Conservation (phyloP, 441 rosid species). For the Arabidopsis hybrid region DNA sequence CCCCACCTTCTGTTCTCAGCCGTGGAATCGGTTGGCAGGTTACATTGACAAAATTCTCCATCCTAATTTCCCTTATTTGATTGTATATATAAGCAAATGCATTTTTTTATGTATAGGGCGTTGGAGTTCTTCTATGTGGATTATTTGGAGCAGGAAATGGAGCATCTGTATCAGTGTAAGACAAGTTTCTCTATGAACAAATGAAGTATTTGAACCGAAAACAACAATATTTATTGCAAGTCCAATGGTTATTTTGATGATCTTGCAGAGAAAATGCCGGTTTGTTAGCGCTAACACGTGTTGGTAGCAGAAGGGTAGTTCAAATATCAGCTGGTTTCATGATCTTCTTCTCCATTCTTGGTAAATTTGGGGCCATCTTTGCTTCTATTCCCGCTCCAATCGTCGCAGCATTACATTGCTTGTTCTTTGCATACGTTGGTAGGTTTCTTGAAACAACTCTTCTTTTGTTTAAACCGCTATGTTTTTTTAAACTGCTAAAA, state of each 20-base stretch:
- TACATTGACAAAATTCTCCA: conserved; percentile 5
- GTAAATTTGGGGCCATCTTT: conserved; percentile 95
- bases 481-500: neutral
- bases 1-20: conserved; percentile 94
- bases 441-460: conserved; percentile 41
- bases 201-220: neutral
- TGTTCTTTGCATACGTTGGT: conserved; percentile 98
- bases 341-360: conserved; percentile 96
- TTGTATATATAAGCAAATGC: conserved; percentile 6
- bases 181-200: neutral
- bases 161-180: conserved; percentile 90
- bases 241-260: conserved; percentile 17
- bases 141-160: conserved; percentile 95
- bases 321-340: conserved; percentile 96
- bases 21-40: conserved; percentile 99
- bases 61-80: neutral
- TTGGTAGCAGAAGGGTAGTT: conserved; percentile 94
- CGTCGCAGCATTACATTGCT: conserved; percentile 81
- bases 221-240: neutral
- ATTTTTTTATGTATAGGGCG: conserved; percentile 59
- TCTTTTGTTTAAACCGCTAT: neutral
- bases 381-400: conserved; percentile 97
- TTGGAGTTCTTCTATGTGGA: conserved; percentile 88
- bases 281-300: conserved; percentile 83
- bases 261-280: conserved; percentile 90